phyloP scores from a whole-genome alignment of 371 early-diverging fungal genomes.

The Mucor irregularis region DNA sequence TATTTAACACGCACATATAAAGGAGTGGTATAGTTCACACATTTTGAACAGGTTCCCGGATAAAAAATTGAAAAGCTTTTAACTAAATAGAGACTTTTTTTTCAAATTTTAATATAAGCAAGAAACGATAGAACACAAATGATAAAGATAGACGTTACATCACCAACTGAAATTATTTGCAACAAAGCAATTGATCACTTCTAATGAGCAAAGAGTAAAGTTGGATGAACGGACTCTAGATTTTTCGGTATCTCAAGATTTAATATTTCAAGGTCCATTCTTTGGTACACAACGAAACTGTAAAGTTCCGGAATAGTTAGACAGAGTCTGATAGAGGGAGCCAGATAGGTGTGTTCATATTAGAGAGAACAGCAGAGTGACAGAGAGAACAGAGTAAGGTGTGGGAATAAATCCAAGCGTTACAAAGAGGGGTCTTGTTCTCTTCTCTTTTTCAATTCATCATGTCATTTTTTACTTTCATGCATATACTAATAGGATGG shows the following conservation, averaged over 20 bases:
- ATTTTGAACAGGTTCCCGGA: no score
- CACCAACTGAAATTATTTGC: not conserved
- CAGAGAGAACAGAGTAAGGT: not conserved
- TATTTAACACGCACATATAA: no score
- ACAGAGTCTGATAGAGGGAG: no score
- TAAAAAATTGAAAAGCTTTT: no score
- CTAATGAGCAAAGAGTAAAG: not conserved
- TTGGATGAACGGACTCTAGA: not conserved
- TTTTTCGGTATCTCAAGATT: not conserved
- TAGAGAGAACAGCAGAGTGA: not conserved
- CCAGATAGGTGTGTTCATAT: no score
- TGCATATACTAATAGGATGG: not conserved
- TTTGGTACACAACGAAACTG: not conserved
- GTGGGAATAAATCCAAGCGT: not conserved
- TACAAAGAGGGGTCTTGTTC: no score
- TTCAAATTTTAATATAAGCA: no score
- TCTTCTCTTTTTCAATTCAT: not conserved
- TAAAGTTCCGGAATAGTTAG: no score
- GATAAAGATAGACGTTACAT: not conserved
- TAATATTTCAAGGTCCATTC: conserved; percentile 1
- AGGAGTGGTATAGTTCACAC: no score
- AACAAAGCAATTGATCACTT: not conserved
- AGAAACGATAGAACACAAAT: no score
- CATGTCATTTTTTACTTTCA: not conserved
- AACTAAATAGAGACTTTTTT: no score